Evolutionary conservation across 768 basidiomycete genomes (phyloP).

Genomic region (Mycena rebaudengoi): DNA sequence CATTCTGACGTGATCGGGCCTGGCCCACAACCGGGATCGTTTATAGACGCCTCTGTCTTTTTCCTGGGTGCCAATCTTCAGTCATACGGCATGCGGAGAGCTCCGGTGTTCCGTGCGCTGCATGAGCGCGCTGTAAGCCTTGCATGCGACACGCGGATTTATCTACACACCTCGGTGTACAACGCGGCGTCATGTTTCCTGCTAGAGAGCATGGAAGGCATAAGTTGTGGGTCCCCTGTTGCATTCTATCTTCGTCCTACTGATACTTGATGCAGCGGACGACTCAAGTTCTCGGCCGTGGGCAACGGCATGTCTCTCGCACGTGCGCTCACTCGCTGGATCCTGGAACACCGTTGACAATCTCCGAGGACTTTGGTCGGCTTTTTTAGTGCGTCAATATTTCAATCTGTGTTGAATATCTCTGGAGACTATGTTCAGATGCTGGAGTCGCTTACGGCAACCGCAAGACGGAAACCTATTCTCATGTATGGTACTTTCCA

Average conservation of each 20-base stretch:
- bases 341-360: not conserved
- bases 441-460: constrained; percentile 13
- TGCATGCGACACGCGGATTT: constrained; percentile 11
- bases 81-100: constrained; percentile 13
- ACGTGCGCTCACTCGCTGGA: constrained; percentile 9
- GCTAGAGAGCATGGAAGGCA: constrained; percentile 6
- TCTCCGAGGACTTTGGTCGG: not conserved
- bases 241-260: not conserved
- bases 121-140: constrained; percentile 8
- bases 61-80: constrained; percentile 18
- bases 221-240: too few relatives aligned
- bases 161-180: constrained; percentile 8
- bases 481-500: constrained; percentile 14
- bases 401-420: not conserved
- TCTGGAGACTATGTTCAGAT: not conserved
- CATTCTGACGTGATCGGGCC: constrained; percentile 16
- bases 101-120: constrained; percentile 8
- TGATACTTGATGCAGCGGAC: not conserved
- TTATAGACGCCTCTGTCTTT: constrained; percentile 11
- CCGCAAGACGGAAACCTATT: constrained; percentile 3
- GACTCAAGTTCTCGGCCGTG: constrained; percentile 9
- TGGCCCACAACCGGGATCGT: constrained; percentile 4
- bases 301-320: constrained; percentile 20
- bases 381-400: not conserved
- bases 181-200: constrained; percentile 20